Percentiles rank a stretch among this genome's conserved stretches.
These are phyloP conservation scores for Hypoxylon sp. DNA, from an alignment of 2,329 filamentous ascomycete genomes.

Conservation along the genomic window DNA sequence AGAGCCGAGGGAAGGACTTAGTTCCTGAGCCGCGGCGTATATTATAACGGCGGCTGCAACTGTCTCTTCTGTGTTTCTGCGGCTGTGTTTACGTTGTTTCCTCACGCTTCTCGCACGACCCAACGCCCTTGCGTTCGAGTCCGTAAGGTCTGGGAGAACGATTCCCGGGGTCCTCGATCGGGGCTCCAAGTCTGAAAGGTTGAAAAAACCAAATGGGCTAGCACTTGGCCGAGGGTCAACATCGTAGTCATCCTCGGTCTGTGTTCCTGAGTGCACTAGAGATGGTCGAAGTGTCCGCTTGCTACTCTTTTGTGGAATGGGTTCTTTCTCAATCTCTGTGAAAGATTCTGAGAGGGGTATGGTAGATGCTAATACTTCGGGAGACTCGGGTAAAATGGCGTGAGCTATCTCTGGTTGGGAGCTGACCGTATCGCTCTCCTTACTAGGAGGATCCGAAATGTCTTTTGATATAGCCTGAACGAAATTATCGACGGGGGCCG, in stretches of 20 bases:
- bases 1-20: constrained; percentile 59
- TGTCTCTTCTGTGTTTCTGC: constrained; percentile 66
- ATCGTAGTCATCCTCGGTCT: constrained; percentile 49
- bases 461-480: constrained; percentile 3
- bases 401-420: constrained; percentile 15
- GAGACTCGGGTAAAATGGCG: constrained; percentile 25
- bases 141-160: constrained; percentile 61
- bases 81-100: constrained; percentile 62
- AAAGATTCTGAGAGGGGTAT: constrained; percentile 45
- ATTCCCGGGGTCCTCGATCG: constrained; percentile 64
- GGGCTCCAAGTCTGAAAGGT: constrained; percentile 52
- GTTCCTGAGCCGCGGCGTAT: constrained; percentile 65
- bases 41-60: constrained; percentile 69
- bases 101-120: constrained; percentile 61
- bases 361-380: constrained; percentile 34
- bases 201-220: constrained; percentile 44
- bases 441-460: background rate
- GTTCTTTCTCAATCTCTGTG: constrained; percentile 36
- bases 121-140: constrained; percentile 59
- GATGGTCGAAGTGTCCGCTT: constrained; percentile 42
- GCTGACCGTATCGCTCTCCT: constrained; percentile 1
- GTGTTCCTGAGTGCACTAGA: constrained; percentile 52
- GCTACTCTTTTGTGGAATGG: constrained; percentile 45
- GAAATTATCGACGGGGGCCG: constrained; percentile 7
- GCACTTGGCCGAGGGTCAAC: constrained; percentile 25